phyloP scores from a whole-genome alignment of 176 grass and related monocot genomes.

The Poa annua region DNA sequence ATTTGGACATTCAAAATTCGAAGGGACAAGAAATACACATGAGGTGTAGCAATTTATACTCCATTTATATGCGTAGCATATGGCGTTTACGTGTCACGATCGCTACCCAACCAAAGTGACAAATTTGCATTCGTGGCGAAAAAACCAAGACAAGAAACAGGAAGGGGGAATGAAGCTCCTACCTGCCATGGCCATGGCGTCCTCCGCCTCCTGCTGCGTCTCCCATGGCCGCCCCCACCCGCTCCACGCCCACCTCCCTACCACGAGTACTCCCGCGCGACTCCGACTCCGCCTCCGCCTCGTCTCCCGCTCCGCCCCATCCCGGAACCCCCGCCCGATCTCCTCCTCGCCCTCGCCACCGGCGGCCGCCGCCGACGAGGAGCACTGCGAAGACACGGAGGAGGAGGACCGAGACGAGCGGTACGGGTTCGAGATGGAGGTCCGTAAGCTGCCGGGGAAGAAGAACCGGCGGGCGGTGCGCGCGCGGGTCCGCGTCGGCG shows the following conservation, averaged over 20 bases:
- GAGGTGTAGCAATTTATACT: background rate
- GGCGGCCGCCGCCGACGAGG: background rate
- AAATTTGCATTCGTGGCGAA: background rate
- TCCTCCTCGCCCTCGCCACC: slow-evolving; percentile 15
- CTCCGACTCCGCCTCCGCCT: slow-evolving; percentile 1
- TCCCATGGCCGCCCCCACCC: background rate
- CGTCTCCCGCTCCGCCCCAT: background rate
- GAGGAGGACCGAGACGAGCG: slow-evolving; percentile 12
- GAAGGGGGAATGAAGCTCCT: background rate
- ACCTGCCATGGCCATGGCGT: slow-evolving; percentile 5
- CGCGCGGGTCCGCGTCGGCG: slow-evolving; percentile 54
- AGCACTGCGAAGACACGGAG: background rate
- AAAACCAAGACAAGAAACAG: background rate
- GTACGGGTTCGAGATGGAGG: slow-evolving; percentile 63
- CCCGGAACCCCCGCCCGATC: background rate
- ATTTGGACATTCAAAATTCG: no score
- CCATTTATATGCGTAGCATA: background rate
- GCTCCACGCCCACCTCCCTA: background rate
- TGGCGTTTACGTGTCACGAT: background rate
- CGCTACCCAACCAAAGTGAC: background rate
- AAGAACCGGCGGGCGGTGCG: slow-evolving; percentile 59
- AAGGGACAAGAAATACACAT: no score
- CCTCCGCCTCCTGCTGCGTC: background rate
- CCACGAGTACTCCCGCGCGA: background rate
- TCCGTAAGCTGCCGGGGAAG: slow-evolving; percentile 56